A percentile compares a stretch with the other conserved stretches of the same genome.
Conservation (phyloP, 75 land plant species). For the Chamaecyparis obtusa region DNA sequence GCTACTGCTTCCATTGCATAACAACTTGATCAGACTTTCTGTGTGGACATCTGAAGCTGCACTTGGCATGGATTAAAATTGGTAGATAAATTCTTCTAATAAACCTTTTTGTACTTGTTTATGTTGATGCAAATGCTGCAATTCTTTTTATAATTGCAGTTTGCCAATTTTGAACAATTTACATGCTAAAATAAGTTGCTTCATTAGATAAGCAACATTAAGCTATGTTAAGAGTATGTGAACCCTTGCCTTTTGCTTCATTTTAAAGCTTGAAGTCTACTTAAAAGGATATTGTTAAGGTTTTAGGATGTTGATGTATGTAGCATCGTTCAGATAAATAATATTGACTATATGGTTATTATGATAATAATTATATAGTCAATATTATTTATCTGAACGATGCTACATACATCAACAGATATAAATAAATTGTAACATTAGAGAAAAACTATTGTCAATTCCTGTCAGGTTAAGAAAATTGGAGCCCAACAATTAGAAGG, state of each 20-base stretch:
- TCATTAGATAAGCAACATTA: constrained; percentile 4
- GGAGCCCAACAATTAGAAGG: not conserved
- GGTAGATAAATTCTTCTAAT: not conserved
- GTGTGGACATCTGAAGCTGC: not conserved
- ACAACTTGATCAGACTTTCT: not conserved
- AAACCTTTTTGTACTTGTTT: not conserved
- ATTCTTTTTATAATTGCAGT: not conserved
- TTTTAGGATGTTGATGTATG: too few species aligned
- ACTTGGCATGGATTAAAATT: not conserved
- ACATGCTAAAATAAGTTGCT: constrained; percentile 6
- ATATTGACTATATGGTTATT: too few species aligned
- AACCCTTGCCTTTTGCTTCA: not conserved
- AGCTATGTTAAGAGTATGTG: not conserved
- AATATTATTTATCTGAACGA: too few species aligned
- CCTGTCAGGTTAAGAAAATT: not conserved
- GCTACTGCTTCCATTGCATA: not conserved
- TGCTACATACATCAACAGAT: too few species aligned
- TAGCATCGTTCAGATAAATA: too few species aligned
- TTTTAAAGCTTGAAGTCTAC: not conserved
- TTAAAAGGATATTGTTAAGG: too few species aligned
- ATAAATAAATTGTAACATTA: not conserved
- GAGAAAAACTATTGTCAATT: not conserved
- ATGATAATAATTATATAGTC: too few species aligned
- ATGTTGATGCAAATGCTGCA: not conserved
- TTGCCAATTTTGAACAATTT: not conserved